Base-by-base conservation (phyloP, 2,329 filamentous ascomycete genomes). In the Aspergillus cejpii region DNA sequence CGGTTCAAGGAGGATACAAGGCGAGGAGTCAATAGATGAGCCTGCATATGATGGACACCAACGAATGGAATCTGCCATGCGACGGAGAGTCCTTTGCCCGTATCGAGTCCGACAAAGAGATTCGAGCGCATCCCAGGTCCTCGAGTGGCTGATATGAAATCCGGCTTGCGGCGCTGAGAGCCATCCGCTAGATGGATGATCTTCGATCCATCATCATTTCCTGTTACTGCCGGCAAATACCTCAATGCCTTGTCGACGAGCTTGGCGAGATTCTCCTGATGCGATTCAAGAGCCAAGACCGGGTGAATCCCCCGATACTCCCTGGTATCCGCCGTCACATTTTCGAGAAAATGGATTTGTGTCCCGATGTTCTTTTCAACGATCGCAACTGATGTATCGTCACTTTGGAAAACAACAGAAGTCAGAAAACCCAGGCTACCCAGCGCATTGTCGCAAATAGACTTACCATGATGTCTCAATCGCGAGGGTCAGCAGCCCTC, bases 41-140 rank as follows among this genome's bases (percentile, higher is more conserved):
- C 92, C 64, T 96, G 90, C 92, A 98, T 97, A 66, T 98, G 92
- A 65, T 98, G 86, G 1, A 96, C 86, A 0, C 82, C 92, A 1
- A 97, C 65, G 24, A 97, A 71, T 2, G 91, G 90, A 28, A 89
- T 77, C 52, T 81, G 77, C 87, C 87, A 94, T 28, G 87, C 89
- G 15, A 86, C 74, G 0, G 90, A 81, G 15, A 97, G 75, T 0
- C 89, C 92, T 67, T 97, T 97, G 14, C 88, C 92, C 17, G 82
- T 83, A 60, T 88, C 83, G 8, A 97, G 65, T 0, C 92, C 92
- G 12, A 84, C 81, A 15, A 81, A 77, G 23, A 98, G 74, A 57
- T 87, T 88, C 4, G 84, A 77, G 23, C 78, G 72, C 86, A 96
- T 95, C 15, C 92, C 92, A 0, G 92, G 92, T 0, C 92, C 92